phyloP scores from a whole-genome alignment of 768 basidiomycete species.

The Holtermanniella nyarrowii region DNA sequence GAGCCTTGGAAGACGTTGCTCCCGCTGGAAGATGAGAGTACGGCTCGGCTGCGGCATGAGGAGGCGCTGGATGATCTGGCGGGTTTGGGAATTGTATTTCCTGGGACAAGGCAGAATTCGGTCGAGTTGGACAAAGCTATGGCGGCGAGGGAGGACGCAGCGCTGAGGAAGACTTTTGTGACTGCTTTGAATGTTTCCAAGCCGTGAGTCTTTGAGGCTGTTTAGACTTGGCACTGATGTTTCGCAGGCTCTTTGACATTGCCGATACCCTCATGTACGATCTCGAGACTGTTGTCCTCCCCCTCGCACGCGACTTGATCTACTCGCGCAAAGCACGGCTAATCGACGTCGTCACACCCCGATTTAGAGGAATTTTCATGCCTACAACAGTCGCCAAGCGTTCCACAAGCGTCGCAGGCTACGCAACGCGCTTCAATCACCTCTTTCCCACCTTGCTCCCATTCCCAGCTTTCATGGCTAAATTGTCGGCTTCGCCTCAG shows the following conservation, averaged over 20 bases:
- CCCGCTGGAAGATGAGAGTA: slow-evolving; percentile 51
- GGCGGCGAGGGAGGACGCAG: slow-evolving; percentile 41
- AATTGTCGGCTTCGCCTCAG: slow-evolving; percentile 55
- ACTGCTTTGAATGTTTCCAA: slow-evolving; percentile 34
- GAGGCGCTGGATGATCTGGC: slow-evolving; percentile 8
- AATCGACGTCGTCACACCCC: slow-evolving; percentile 69
- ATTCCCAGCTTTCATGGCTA: slow-evolving; percentile 55
- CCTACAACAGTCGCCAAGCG: slow-evolving; percentile 43
- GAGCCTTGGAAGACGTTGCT: slow-evolving; percentile 88
- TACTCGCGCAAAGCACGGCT: slow-evolving; percentile 81
- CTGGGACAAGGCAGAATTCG: slow-evolving; percentile 1
- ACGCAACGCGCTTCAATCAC: slow-evolving; percentile 7
- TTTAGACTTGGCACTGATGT: neutral
- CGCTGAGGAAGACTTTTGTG: slow-evolving; percentile 25
- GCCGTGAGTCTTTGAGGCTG: slow-evolving; percentile 21
- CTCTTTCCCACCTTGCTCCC: slow-evolving; percentile 17
- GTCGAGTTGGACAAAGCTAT: slow-evolving; percentile 11
- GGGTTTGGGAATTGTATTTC: slow-evolving; percentile 17
- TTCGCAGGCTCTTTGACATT: slow-evolving; percentile 33
- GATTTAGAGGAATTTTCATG: slow-evolving; percentile 70
- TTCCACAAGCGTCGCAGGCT: slow-evolving; percentile 47
- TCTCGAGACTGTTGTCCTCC: slow-evolving; percentile 57
- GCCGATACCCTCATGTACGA: slow-evolving; percentile 33
- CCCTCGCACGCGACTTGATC: slow-evolving; percentile 85
- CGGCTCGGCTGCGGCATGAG: slow-evolving; percentile 52